Percentiles rank a stretch among this genome's conserved stretches.
Conservation (phyloP, 306 rosid genomes). For the Trichosanthes truncata region DNA sequence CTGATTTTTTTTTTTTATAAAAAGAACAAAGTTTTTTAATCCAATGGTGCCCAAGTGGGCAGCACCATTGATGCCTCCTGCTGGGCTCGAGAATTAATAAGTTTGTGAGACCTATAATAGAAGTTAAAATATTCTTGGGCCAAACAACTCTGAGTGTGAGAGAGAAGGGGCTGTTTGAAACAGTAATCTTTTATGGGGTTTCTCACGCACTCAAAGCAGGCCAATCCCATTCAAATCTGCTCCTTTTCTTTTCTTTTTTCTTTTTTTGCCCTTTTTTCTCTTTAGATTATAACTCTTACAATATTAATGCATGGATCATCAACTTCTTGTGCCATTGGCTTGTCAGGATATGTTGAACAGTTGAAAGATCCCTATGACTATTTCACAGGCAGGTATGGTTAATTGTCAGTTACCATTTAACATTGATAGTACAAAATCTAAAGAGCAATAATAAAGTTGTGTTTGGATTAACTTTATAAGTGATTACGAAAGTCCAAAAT, state of each 20-base stretch:
- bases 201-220: background rate
- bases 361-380: conserved; percentile 44
- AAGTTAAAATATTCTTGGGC: too few species aligned
- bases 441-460: background rate
- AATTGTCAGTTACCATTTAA: background rate
- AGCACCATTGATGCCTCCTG: too few species aligned
- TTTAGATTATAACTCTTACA: background rate
- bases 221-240: background rate
- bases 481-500: too few species aligned
- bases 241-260: background rate
- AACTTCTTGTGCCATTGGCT: conserved; percentile 11
- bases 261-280: background rate
- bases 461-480: too few species aligned
- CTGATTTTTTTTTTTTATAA: too few species aligned
- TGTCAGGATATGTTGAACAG: conserved; percentile 59
- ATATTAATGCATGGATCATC: background rate
- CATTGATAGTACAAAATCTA: background rate
- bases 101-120: too few species aligned
- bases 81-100: too few species aligned
- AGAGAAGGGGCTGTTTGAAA: too few species aligned
- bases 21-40: too few species aligned
- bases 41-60: too few species aligned
- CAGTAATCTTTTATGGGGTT: background rate
- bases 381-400: conserved; percentile 75
- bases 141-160: too few species aligned